Base-by-base conservation (phyloP, 1,284 basidiomycete genomes). In the Hemileia vastatrix region DNA sequence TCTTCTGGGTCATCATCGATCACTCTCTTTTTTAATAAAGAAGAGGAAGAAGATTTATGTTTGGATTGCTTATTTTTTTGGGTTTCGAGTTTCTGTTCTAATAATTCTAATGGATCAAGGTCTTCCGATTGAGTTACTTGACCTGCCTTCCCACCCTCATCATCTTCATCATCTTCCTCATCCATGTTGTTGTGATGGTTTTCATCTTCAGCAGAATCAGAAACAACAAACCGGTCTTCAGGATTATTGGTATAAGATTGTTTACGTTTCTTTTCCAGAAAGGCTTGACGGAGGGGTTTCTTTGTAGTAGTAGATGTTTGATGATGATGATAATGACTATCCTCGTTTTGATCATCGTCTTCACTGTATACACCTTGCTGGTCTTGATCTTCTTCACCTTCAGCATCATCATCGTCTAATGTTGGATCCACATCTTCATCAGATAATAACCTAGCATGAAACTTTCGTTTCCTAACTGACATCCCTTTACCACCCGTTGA, bases 381-480 rank as follows among this genome's bases (percentile, higher is more conserved):
- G 58, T 58, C n/a, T 40, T 63, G 11, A n/a, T 53, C 33, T 55
- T 66, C n/a, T 43, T 52, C 21, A 52, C 59, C 15, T 62, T 57
- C 62, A 56, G 69, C 66, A 67, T 43, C 64, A 66, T 54, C 66
- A 71, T 73, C 68, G n/a, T n/a, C n/a, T n/a, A n/a, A n/a, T n/a
- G n/a, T n/a, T n/a, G n/a, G n/a, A n/a, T n/a, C n/a, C n/a, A n/a
- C n/a, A n/a, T n/a, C n/a, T 32, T 60, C 58, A 24, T 50, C 47
- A 9, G 58, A 60, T 19, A 60, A 23, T 11, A 60, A 18, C 1
- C 40, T 50, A 3, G 58, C 58, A 36, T 60, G 53, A 21, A 60
- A 60, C 21, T 44, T 52, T 3, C 50, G 50, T 4, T 32, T 60
- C 0, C 58, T 50, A 21, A 51, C 44, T 8, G 47, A 45, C 9